Evolutionary conservation across 2,329 filamentous ascomycete genomes (phyloP).

Genomic region (Aspergillus costaricaensis): DNA sequence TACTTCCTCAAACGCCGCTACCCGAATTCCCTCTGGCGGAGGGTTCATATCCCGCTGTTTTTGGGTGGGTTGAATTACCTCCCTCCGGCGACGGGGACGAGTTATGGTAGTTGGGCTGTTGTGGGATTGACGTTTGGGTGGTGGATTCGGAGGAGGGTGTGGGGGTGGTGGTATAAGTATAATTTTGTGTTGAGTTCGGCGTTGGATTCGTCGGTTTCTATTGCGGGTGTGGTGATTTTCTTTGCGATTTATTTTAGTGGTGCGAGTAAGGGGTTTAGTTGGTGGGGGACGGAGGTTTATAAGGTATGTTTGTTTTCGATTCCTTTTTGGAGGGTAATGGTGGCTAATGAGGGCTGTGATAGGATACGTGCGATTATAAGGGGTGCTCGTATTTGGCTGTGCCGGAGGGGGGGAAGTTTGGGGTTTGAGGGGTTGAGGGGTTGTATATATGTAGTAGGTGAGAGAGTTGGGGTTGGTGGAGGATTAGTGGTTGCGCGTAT

Average conservation of each 20-base stretch:
- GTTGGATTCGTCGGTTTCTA: constrained; percentile 51
- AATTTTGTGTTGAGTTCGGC: constrained; percentile 72
- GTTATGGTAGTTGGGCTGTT: constrained; percentile 67
- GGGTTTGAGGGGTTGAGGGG: neutral
- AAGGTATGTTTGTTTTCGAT: constrained; percentile 16
- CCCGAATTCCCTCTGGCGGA: constrained; percentile 41
- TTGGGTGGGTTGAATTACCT: constrained; percentile 36
- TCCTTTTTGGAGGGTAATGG: no score
- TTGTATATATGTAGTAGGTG: neutral
- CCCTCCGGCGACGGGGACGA: constrained; percentile 67
- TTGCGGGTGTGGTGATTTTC: constrained; percentile 31
- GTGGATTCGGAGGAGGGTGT: constrained; percentile 59
- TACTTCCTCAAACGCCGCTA: constrained; percentile 59
- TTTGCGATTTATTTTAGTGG: constrained; percentile 31
- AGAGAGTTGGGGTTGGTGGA: neutral
- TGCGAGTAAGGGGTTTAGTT: constrained; percentile 22
- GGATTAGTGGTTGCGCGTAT: neutral
- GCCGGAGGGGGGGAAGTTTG: constrained; percentile 21
- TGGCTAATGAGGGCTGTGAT: neutral
- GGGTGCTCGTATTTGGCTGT: constrained; percentile 23
- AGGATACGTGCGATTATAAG: constrained; percentile 30
- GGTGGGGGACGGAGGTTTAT: constrained; percentile 32
- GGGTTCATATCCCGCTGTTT: constrained; percentile 18
- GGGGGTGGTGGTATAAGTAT: constrained; percentile 71
- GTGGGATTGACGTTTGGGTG: constrained; percentile 67